phyloP scores from a whole-genome alignment of 2,329 filamentous ascomycete genomes.

The Capronia epimyces region DNA sequence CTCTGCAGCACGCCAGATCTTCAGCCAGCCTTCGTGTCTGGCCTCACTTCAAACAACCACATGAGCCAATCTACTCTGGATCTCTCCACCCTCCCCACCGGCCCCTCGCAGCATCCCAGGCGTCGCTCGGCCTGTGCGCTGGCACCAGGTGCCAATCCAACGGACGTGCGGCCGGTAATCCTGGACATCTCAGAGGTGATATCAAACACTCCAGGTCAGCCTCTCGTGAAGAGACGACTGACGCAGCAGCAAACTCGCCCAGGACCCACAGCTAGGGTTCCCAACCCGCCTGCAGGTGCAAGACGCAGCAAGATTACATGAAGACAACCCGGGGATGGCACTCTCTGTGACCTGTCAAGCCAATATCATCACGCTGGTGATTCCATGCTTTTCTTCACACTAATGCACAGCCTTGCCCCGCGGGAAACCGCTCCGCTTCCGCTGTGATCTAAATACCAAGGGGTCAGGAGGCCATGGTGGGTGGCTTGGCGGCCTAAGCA shows the following conservation, averaged over 20 bases:
- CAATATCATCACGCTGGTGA: conserved; percentile 2
- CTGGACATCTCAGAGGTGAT: background rate
- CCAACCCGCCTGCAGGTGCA: conserved; percentile 5
- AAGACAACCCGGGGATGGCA: conserved; percentile 21
- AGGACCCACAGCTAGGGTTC: conserved; percentile 1
- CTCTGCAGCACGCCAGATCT: too few species aligned
- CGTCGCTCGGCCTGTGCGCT: background rate
- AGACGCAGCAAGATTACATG: conserved; percentile 3
- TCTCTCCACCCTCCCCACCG: too few species aligned
- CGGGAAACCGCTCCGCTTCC: conserved; percentile 5
- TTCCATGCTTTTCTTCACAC: conserved; percentile 4
- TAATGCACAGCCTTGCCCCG: conserved; percentile 10
- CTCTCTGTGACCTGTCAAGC: conserved; percentile 2
- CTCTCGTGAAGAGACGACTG: background rate
- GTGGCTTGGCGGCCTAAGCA: conserved; percentile 10
- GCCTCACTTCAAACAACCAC: background rate
- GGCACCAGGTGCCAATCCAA: background rate
- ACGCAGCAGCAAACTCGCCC: background rate
- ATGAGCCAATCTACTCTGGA: background rate
- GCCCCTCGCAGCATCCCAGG: background rate
- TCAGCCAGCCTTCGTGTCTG: background rate
- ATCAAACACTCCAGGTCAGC: background rate
- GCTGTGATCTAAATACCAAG: conserved; percentile 1
- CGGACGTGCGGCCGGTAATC: background rate
- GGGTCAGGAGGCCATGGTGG: background rate